Evolutionary conservation across 345 rosid genomes (phyloP).

Genomic region (Citrus australasica): DNA sequence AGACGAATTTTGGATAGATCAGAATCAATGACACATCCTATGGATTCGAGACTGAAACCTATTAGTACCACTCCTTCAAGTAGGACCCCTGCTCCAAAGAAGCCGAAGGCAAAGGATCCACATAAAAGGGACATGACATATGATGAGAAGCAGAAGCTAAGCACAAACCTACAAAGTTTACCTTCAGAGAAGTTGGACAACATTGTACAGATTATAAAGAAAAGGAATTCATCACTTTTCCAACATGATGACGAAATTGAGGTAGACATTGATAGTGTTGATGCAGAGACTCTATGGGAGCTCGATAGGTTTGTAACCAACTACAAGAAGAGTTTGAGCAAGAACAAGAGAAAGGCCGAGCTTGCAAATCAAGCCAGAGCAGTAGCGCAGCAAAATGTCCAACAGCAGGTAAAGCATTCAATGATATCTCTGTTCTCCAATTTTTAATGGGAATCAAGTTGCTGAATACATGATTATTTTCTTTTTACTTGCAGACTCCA

Average conservation of each 20-base stretch:
- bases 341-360: constrained; percentile 96
- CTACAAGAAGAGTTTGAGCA: constrained; percentile 93
- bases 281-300: constrained; percentile 98
- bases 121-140: constrained; percentile 96
- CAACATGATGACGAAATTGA: constrained; percentile 94
- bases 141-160: constrained; percentile 97
- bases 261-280: constrained; percentile 96
- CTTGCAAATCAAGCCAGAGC: constrained; percentile 78
- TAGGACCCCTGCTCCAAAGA: constrained; percentile 82
- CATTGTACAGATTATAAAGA: constrained; percentile 89
- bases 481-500: constrained; percentile 42
- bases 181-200: constrained; percentile 94
- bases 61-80: constrained; percentile 67
- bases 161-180: constrained; percentile 79
- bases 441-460: neutral
- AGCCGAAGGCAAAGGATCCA: constrained; percentile 97
- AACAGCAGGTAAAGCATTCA: constrained; percentile 48
- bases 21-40: constrained; percentile 53
- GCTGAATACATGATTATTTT: neutral
- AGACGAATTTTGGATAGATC: constrained; percentile 79
- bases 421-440: neutral
- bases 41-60: constrained; percentile 48
- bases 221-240: constrained; percentile 75
- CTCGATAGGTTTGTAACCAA: constrained; percentile 94
- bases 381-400: constrained; percentile 54